Conservation (phyloP, 1,284 basidiomycete genomes). For the Moesziomyces antarcticus region DNA sequence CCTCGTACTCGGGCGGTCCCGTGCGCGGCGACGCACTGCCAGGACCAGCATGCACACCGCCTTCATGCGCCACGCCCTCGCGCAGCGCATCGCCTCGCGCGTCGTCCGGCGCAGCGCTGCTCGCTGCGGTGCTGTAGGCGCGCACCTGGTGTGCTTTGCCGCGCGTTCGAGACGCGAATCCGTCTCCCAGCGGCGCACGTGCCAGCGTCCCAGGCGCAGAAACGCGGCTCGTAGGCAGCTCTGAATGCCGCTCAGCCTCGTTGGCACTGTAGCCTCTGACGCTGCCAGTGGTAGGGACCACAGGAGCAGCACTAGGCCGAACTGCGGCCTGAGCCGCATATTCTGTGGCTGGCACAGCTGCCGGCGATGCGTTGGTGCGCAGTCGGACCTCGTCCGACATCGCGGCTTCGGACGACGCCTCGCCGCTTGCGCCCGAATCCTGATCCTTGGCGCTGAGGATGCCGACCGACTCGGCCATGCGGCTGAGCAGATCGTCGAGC, state of each 20-base stretch:
- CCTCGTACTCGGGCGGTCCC: slow-evolving; percentile 23
- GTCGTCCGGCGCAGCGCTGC: not conserved
- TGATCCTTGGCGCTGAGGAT: slow-evolving; percentile 21
- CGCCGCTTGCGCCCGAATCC: slow-evolving; percentile 12
- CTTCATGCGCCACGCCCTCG: not conserved
- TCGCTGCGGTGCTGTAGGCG: slow-evolving; percentile 21
- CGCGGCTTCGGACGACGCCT: slow-evolving; percentile 12
- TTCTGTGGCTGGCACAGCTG: not conserved
- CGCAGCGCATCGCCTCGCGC: not conserved
- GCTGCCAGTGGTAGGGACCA: slow-evolving; percentile 15
- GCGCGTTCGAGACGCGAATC: slow-evolving; percentile 6
- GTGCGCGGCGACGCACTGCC: too few relatives aligned
- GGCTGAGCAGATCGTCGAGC: slow-evolving; percentile 56
- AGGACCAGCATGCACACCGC: too few relatives aligned
- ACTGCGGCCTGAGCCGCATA: slow-evolving; percentile 1
- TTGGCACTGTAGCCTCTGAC: slow-evolving; percentile 10
- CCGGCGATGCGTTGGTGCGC: not conserved
- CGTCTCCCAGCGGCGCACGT: slow-evolving; percentile 10
- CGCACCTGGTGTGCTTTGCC: slow-evolving; percentile 18
- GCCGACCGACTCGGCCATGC: slow-evolving; percentile 54
- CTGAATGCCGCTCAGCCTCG: not conserved
- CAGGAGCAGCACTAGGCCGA: slow-evolving; percentile 14
- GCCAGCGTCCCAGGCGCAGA: slow-evolving; percentile 14
- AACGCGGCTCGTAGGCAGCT: slow-evolving; percentile 1
- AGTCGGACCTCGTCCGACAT: not conserved